These are phyloP conservation scores for Beauveria medogensis DNA, from an alignment of 2,329 filamentous ascomycete species.

Conservation along the genomic window DNA sequence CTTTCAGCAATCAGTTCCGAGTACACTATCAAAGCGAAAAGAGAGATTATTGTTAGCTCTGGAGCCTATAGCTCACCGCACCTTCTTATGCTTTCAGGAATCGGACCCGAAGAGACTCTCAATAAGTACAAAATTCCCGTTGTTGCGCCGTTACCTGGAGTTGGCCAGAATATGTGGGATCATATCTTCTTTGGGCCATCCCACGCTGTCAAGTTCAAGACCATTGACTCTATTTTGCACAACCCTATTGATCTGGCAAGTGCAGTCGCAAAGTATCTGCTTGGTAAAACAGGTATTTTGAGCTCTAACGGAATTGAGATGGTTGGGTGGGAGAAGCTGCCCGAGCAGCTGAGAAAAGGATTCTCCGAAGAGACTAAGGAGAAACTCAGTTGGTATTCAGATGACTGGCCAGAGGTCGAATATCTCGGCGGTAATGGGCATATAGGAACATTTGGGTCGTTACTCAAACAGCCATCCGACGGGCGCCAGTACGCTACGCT, in stretches of 20 bases:
- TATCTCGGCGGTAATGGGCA: neutral
- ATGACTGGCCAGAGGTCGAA: conserved; percentile 9
- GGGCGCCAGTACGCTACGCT: conserved; percentile 12
- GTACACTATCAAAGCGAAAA: conserved; percentile 14
- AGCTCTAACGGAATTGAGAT: neutral
- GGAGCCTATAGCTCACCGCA: conserved; percentile 26
- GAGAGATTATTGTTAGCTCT: conserved; percentile 13
- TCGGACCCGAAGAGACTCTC: conserved; percentile 25
- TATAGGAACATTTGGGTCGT: neutral
- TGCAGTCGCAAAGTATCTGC: neutral
- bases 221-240: neutral
- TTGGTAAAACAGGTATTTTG: neutral
- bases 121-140: conserved; percentile 32
- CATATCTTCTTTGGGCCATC: conserved; percentile 10
- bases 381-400: neutral
- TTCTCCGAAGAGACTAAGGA: neutral
- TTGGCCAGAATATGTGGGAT: conserved; percentile 3
- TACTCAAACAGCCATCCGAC: neutral
- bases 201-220: conserved; percentile 7
- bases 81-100: conserved; percentile 28
- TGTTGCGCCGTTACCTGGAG: neutral
- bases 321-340: conserved; percentile 6
- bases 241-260: neutral
- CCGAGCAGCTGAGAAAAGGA: neutral
- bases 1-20: conserved; percentile 13